Percentiles rank a stretch among this genome's conserved stretches.
These are phyloP conservation scores for Venturia pyrina DNA, from an alignment of 2,329 filamentous ascomycete genomes.

Conservation along the genomic window DNA sequence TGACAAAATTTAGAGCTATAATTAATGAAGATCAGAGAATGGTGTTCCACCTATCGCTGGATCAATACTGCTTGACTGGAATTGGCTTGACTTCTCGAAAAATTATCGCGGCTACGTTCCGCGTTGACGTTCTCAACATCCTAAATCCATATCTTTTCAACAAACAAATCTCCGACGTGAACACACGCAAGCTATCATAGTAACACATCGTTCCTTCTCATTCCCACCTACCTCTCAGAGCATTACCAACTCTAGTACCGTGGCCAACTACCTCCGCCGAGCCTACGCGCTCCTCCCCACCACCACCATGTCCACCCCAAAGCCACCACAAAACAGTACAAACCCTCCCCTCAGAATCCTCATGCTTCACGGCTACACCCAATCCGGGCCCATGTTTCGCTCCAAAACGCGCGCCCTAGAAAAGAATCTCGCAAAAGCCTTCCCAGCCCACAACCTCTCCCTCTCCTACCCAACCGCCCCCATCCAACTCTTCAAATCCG, in stretches of 20 bases:
- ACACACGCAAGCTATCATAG: background rate
- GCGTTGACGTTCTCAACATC: background rate
- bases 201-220: background rate
- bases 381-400: slow-evolving; percentile 76
- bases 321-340: slow-evolving; percentile 19
- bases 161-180: background rate
- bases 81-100: background rate
- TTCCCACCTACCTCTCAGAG: background rate
- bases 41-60: background rate
- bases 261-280: slow-evolving; percentile 7
- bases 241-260: background rate
- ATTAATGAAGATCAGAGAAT: background rate
- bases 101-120: background rate
- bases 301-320: background rate
- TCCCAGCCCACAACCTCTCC: slow-evolving; percentile 43
- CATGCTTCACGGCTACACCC: slow-evolving; percentile 66
- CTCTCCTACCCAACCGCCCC: slow-evolving; percentile 39
- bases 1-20: background rate
- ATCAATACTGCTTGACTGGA: background rate
- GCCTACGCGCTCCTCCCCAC: slow-evolving; percentile 1
- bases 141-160: background rate
- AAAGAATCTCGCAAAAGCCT: slow-evolving; percentile 66
- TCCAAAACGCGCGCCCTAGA: slow-evolving; percentile 80
- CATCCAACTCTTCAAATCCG: slow-evolving; percentile 31
- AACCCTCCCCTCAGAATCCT: slow-evolving; percentile 33